Conservation (phyloP, 768 basidiomycete genomes). For the Tylopilus sp. region DNA sequence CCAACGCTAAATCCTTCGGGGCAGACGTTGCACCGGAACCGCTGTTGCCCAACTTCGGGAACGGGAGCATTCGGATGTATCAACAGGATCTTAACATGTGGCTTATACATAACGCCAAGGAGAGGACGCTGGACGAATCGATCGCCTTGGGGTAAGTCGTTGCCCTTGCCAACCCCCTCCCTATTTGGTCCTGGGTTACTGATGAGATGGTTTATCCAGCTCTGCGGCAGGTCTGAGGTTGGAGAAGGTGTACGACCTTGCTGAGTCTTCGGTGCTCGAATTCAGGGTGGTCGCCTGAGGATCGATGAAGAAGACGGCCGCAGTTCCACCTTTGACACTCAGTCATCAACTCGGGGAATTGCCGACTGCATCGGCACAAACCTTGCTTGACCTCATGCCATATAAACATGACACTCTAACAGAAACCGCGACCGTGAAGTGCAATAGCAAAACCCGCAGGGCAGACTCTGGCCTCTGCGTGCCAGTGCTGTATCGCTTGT, state of each 20-base stretch:
- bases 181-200: background rate
- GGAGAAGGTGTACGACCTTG: conserved; percentile 28
- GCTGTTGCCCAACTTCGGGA: conserved; percentile 46
- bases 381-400: too few species aligned
- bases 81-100: conserved; percentile 48
- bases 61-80: conserved; percentile 39
- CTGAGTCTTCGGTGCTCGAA: conserved; percentile 24
- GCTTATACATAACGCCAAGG: conserved; percentile 38
- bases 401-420: too few species aligned
- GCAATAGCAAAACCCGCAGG: too few species aligned
- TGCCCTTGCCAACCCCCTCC: background rate
- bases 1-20: conserved; percentile 2
- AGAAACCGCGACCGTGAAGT: too few species aligned
- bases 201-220: conserved; percentile 5
- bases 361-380: too few species aligned
- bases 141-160: conserved; percentile 31
- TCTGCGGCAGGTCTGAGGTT: conserved; percentile 17
- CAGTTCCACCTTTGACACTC: too few species aligned
- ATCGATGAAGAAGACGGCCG: too few species aligned
- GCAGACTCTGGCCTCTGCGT: too few species aligned
- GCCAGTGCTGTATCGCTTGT: too few species aligned
- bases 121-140: conserved; percentile 41
- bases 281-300: conserved; percentile 18
- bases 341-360: too few species aligned
- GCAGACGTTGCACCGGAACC: conserved; percentile 40